phyloP scores from a whole-genome alignment of 305 asterid genomes.

The Striga hermonthica region DNA sequence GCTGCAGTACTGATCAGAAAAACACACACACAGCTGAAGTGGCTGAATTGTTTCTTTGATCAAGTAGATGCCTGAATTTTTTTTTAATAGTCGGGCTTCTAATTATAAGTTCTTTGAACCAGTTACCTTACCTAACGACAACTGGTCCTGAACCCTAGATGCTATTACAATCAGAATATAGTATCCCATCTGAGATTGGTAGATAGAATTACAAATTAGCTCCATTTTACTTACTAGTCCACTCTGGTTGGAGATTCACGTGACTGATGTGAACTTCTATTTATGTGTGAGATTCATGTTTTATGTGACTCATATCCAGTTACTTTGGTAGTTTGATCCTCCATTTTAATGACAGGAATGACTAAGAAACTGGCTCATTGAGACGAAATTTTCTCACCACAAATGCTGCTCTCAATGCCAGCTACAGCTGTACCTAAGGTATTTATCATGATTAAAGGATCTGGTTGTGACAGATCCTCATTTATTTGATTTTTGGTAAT shows the following conservation, averaged over 20 bases:
- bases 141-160: not conserved
- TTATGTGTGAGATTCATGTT: slow-evolving; percentile 14
- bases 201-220: slow-evolving; percentile 12
- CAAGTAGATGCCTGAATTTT: too few relatives aligned
- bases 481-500: slow-evolving; percentile 24
- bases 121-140: too few relatives aligned
- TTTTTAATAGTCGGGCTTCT: too few relatives aligned
- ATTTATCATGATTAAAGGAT: slow-evolving; percentile 28
- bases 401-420: slow-evolving; percentile 56
- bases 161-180: slow-evolving; percentile 2
- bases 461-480: slow-evolving; percentile 23
- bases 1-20: too few relatives aligned
- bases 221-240: slow-evolving; percentile 19
- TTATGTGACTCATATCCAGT: slow-evolving; percentile 24
- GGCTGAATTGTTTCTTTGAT: too few relatives aligned
- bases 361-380: slow-evolving; percentile 71
- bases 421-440: slow-evolving; percentile 66
- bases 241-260: slow-evolving; percentile 10
- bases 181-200: slow-evolving; percentile 8
- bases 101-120: too few relatives aligned
- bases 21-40: too few relatives aligned
- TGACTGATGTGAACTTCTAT: slow-evolving; percentile 13
- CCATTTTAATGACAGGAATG: slow-evolving; percentile 56
- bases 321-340: slow-evolving; percentile 9
- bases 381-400: slow-evolving; percentile 62